Evolutionary conservation across 345 rosid genomes (phyloP).

Genomic region (Moringa oleifera): DNA sequence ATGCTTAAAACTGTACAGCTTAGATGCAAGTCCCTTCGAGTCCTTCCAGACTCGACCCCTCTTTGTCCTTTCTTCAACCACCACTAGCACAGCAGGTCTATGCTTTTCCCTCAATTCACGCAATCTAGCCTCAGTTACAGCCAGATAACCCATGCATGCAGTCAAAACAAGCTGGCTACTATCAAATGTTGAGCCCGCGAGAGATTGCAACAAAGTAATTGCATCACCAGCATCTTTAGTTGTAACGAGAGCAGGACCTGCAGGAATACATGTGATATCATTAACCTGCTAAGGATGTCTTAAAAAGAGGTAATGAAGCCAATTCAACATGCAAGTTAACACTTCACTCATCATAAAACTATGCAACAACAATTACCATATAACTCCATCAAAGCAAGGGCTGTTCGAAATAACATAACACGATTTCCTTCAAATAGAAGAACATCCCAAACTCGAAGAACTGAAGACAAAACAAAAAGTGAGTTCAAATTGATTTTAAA

Average conservation of each 20-base stretch:
- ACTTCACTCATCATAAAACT: conserved; percentile 5
- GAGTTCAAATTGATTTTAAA: conserved; percentile 4
- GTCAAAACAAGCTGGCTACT: conserved; percentile 93
- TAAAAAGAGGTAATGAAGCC: background rate
- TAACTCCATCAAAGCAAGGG: conserved; percentile 89
- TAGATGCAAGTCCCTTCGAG: conserved; percentile 78
- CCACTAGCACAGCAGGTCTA: conserved; percentile 55
- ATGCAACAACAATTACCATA: conserved; percentile 46
- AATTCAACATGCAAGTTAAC: conserved; percentile 13
- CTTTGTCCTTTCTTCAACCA: conserved; percentile 63
- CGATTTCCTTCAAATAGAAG: conserved; percentile 94
- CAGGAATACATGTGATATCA: conserved; percentile 14
- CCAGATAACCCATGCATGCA: conserved; percentile 80
- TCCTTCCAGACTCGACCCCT: conserved; percentile 63
- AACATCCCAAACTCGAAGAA: conserved; percentile 98
- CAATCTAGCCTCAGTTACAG: conserved; percentile 67
- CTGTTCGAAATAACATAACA: conserved; percentile 88
- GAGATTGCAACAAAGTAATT: conserved; percentile 76
- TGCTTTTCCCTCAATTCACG: conserved; percentile 72
- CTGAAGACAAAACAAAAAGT: conserved; percentile 31
- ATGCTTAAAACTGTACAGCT: conserved; percentile 81
- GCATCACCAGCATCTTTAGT: conserved; percentile 95
- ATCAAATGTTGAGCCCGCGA: conserved; percentile 91
- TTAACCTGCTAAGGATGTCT: background rate
- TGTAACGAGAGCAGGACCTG: conserved; percentile 87